Base-by-base conservation (phyloP, 75 land plant species). In the Adiantum capillusveneris region DNA sequence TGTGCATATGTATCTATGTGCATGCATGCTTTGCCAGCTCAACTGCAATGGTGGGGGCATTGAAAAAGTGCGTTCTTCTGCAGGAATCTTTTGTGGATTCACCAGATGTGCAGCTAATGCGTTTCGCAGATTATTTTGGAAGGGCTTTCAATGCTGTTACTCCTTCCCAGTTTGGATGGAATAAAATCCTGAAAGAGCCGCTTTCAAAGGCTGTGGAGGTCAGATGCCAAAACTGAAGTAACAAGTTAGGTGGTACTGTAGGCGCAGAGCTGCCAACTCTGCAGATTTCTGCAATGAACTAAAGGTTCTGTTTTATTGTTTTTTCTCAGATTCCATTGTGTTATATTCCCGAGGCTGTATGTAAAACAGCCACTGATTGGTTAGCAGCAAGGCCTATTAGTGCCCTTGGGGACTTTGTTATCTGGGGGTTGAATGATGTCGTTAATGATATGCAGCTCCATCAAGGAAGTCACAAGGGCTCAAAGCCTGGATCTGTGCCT, bases 101-200 rank as follows among this genome's bases (percentile, higher is more conserved):
- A 20, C 81, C 78, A 51, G 83, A 89, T 48, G 75, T 93, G 19
- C 98, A 86, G 57, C 58, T 93, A 56, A 79, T 79, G 85, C 70
- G 98, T 42, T 85, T 87, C 65, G 98, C 89, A 0, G 98, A 93
- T 71, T 89, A 85, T 44, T 89, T 89, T 56, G 98, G 75, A 0
- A 72, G 84, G 0, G 79, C 84, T 7, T 93, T 93, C 48, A 44
- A 75, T 6, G 57, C 66, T 11, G 90, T 89, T 11, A 76, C 67
- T 25, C 55, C 82, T 2, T 49, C 90, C 0, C 85, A 89, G 60
- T 85, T 93, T 43, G 82, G 87, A 1, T 84, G 95, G 90, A 50
- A 78, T 5, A 93, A 86, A 64, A 69, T 93, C 59, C 73, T 87
- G 43, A 86, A 72, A 65, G 98, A 93, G 54, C 59, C 98, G 7